Evolutionary conservation across 83 land plant genomes (phyloP), one percentile per base, ranked within the genome.

Genomic region (Thuja plicata): DNA sequence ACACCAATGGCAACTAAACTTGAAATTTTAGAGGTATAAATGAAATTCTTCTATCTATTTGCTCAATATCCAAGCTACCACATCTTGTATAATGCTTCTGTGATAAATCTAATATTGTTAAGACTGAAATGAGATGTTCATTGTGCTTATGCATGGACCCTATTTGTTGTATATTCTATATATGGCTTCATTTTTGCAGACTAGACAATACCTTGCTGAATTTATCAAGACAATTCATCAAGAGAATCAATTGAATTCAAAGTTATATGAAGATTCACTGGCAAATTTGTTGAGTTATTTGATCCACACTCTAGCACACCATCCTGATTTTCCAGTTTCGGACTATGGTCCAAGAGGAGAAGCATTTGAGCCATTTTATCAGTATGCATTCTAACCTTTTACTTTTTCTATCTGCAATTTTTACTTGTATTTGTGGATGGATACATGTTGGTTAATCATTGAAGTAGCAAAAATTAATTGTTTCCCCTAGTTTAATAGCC

Each of bases 231-330:
- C 89, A 90, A 90, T 86, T 89, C 92, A 88, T 5, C 96, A 21
- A 38, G 80, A 95, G 88, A 21, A 87, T 8, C 91, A 88, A 73
- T 88, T 86, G 66, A 86, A 91, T 81, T 60, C 86, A 32, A 91
- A 89, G 15, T 84, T 89, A 19, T 30, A 24, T 15, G 50, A 50
- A 40, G 38, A 73, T 37, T 94, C 91, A 88, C 96, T 94, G 73
- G 95, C 94, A 57, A 74, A 43, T 88, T 88, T 94, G 43, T 90
- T 95, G 38, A 90, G 91, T 48, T 92, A 93, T 90, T 88, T 95
- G 91, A 89, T 95, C 87, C 95, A 94, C 87, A 87, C 91, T 85
- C 91, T 95, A 88, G 93, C 95, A 74, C 95, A 95, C 89, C 91
- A 92, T 91, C 89, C 92, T 74, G 88, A 91, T 43, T 94, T 86